A percentile compares a stretch with the other conserved stretches of the same genome.
phyloP scores from a whole-genome alignment of 768 basidiomycete species.

The Mrakia frigida region DNA sequence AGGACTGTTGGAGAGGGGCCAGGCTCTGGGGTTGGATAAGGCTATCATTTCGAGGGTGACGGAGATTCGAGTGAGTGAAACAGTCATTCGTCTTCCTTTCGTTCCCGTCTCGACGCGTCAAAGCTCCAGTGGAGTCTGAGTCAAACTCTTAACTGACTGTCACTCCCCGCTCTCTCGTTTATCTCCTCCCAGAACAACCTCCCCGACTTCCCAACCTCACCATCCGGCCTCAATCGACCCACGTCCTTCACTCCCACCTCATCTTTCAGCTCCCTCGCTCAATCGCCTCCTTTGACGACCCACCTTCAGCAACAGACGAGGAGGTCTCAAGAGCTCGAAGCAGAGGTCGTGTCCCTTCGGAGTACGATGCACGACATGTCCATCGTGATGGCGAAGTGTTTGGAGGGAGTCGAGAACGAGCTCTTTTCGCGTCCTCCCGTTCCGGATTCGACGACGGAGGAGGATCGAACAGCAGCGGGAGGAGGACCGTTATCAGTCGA shows the following conservation, averaged over 20 bases:
- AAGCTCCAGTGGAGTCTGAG: too few relatives aligned
- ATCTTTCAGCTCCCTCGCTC: neutral
- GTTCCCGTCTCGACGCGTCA: neutral
- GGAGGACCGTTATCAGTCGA: neutral
- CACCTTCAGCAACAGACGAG: neutral
- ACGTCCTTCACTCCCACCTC: neutral
- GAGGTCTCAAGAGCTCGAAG: conserved; percentile 3
- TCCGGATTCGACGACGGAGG: neutral
- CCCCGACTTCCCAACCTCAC: conserved; percentile 63
- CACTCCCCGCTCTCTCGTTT: neutral
- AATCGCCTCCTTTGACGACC: neutral
- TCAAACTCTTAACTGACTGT: neutral
- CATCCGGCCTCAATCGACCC: neutral
- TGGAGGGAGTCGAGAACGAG: neutral
- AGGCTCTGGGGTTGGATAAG: conserved; percentile 55
- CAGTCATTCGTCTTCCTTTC: neutral
- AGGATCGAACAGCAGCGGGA: neutral
- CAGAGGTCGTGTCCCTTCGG: conserved; percentile 13
- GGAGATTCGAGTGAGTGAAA: conserved; percentile 41
- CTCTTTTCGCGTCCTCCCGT: neutral
- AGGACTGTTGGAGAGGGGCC: conserved; percentile 42
- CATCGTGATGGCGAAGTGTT: neutral
- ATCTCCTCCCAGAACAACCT: conserved; percentile 62
- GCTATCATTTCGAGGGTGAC: conserved; percentile 43
- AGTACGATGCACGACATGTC: conserved; percentile 18